These are phyloP conservation scores for Malassezia psittaci DNA, from an alignment of 1,284 basidiomycete species.

Conservation along the genomic window DNA sequence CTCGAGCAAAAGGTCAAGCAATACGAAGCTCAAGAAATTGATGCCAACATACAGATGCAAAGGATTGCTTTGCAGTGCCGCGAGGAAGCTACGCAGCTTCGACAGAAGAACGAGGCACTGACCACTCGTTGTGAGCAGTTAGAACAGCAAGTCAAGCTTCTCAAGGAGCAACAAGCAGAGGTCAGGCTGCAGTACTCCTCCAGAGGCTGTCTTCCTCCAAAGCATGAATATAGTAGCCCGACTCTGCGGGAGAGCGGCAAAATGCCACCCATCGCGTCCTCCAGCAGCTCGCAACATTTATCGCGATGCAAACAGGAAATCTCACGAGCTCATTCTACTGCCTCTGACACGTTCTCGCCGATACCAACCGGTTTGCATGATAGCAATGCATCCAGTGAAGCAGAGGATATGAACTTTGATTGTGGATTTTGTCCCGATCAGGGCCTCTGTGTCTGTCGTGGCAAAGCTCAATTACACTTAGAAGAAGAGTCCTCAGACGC, in stretches of 20 bases:
- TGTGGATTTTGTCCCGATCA: slow-evolving; percentile 40
- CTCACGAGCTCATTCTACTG: neutral
- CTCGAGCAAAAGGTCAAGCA: slow-evolving; percentile 31
- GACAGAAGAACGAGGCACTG: slow-evolving; percentile 22
- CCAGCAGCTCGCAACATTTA: neutral
- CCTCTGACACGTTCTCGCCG: slow-evolving; percentile 13
- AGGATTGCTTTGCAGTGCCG: slow-evolving; percentile 32
- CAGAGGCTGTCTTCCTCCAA: neutral
- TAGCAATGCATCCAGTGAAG: neutral
- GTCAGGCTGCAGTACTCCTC: neutral
- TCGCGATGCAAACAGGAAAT: no score
- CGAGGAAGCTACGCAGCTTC: slow-evolving; percentile 28
- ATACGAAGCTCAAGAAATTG: slow-evolving; percentile 35
- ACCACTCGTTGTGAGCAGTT: slow-evolving; percentile 22
- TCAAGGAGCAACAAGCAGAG: neutral
- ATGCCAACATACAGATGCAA: slow-evolving; percentile 40
- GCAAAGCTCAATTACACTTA: slow-evolving; percentile 9
- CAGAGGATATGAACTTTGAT: slow-evolving; percentile 20
- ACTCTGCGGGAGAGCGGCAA: neutral
- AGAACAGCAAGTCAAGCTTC: slow-evolving; percentile 12
- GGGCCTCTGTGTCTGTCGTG: slow-evolving; percentile 31
- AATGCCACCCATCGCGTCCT: neutral
- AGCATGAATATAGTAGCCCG: neutral
- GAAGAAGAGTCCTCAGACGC: slow-evolving; percentile 4
- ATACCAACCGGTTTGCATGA: slow-evolving; percentile 12